Percentiles rank a stretch among this genome's conserved stretches.
Evolutionary conservation across 129 eudicot genomes (phyloP).

Genomic region (Apium graveolens): DNA sequence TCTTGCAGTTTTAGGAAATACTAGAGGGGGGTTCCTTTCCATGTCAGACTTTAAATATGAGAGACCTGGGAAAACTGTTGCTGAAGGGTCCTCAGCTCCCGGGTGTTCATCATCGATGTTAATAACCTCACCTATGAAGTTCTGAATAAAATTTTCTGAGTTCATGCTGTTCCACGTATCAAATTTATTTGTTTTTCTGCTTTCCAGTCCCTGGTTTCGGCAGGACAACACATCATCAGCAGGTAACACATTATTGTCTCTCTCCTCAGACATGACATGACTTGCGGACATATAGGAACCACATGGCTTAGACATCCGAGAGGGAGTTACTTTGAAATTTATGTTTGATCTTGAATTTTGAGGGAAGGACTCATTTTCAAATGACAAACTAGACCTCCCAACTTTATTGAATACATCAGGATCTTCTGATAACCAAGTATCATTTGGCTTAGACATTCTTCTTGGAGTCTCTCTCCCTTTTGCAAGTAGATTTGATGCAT

Average conservation of each 20-base stretch:
- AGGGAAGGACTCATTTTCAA: slow-evolving; percentile 26
- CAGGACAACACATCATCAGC: slow-evolving; percentile 16
- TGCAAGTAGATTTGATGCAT: slow-evolving; percentile 16
- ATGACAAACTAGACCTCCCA: slow-evolving; percentile 22
- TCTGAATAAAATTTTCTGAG: slow-evolving; percentile 21
- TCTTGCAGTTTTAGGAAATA: slow-evolving; percentile 19
- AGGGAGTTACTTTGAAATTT: slow-evolving; percentile 18
- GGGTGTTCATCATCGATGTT: slow-evolving; percentile 41
- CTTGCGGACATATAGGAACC: slow-evolving; percentile 21
- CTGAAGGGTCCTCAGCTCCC: slow-evolving; percentile 23
- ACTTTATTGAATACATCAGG: slow-evolving; percentile 26
- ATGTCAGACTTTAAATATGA: slow-evolving; percentile 22
- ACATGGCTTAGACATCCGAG: slow-evolving; percentile 17
- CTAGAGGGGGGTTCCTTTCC: slow-evolving; percentile 17
- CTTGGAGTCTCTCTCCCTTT: slow-evolving; percentile 28
- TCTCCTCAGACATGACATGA: slow-evolving; percentile 19
- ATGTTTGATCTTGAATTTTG: slow-evolving; percentile 24
- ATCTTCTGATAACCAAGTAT: slow-evolving; percentile 31
- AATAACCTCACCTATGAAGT: slow-evolving; percentile 60
- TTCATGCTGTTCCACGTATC: slow-evolving; percentile 12
- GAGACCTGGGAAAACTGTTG: slow-evolving; percentile 11
- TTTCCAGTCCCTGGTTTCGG: slow-evolving; percentile 26
- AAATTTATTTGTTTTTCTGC: slow-evolving; percentile 17
- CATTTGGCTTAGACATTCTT: slow-evolving; percentile 22
- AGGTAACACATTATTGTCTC: slow-evolving; percentile 15